phyloP scores from a whole-genome alignment of 1,284 basidiomycete species.

The Apiotrichum brassicae region DNA sequence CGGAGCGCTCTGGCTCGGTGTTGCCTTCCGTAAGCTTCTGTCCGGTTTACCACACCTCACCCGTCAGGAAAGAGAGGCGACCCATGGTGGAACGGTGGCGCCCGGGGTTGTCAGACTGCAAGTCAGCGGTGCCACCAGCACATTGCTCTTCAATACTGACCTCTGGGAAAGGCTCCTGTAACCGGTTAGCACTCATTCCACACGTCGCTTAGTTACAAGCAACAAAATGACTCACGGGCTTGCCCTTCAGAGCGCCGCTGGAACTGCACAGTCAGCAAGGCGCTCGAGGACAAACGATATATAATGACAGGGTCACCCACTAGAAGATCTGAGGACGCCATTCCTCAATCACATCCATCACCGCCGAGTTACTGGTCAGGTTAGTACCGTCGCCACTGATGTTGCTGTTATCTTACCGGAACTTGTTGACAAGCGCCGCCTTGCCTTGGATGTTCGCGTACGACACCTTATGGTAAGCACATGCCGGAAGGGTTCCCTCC shows the following conservation, averaged over 20 bases:
- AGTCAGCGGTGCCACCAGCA: too few species aligned
- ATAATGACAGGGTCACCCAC: conserved; percentile 13
- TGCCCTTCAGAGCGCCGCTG: conserved; percentile 31
- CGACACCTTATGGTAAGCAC: conserved; percentile 28
- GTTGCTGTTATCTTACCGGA: conserved; percentile 29
- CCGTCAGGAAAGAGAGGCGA: conserved; percentile 6
- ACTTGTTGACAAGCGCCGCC: conserved; percentile 42
- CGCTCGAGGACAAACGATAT: too few species aligned
- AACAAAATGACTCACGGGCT: conserved; percentile 21
- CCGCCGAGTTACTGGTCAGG: conserved; percentile 38
- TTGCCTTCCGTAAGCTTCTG: too few species aligned
- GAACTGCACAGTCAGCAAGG: conserved; percentile 21
- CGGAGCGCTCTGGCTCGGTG: not conserved
- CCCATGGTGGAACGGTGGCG: conserved; percentile 5
- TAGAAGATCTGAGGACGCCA: conserved; percentile 47
- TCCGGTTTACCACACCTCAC: not conserved
- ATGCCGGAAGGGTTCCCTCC: not conserved
- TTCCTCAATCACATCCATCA: conserved; percentile 40
- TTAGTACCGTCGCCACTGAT: not conserved
- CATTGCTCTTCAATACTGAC: too few species aligned
- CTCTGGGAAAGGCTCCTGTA: conserved; percentile 15
- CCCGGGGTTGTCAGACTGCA: conserved; percentile 6
- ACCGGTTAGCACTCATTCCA: not conserved
- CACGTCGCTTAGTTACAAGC: not conserved
- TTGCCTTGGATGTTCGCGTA: conserved; percentile 47